Evolutionary conservation across 73 alveolate species (phyloP).

Genomic region (Paramecium octaurelia): DNA sequence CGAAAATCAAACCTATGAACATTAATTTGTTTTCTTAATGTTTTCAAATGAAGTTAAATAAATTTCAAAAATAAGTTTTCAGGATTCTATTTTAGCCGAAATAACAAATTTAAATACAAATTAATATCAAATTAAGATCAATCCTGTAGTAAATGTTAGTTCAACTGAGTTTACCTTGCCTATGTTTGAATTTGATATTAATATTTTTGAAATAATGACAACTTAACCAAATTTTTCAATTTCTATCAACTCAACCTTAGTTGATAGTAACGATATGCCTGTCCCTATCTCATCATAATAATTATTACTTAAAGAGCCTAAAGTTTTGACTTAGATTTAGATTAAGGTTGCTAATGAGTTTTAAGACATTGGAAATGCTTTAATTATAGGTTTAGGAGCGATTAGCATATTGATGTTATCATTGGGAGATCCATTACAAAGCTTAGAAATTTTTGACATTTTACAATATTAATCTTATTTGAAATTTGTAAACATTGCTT

Average conservation of each 20-base stretch:
- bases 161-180: no score
- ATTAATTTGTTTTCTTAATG: background rate
- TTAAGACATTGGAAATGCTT: background rate
- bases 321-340: background rate
- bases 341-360: background rate
- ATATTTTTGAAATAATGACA: no score
- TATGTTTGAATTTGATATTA: no score
- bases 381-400: background rate
- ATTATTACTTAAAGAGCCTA: background rate
- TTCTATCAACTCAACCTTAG: no score
- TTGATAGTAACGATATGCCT: no score
- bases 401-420: background rate
- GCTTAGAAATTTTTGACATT: background rate
- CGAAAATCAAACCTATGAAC: background rate
- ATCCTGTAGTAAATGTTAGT: background rate
- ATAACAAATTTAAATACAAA: no score
- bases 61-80: no score
- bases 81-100: background rate
- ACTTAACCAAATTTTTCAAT: no score
- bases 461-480: background rate
- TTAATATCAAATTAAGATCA: no score
- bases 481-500: background rate
- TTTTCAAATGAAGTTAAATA: background rate
- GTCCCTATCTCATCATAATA: no score
- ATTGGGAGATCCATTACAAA: background rate